These are phyloP conservation scores for Oryza australiensis DNA, from an alignment of 176 grass and related monocot genomes.

Conservation along the genomic window DNA sequence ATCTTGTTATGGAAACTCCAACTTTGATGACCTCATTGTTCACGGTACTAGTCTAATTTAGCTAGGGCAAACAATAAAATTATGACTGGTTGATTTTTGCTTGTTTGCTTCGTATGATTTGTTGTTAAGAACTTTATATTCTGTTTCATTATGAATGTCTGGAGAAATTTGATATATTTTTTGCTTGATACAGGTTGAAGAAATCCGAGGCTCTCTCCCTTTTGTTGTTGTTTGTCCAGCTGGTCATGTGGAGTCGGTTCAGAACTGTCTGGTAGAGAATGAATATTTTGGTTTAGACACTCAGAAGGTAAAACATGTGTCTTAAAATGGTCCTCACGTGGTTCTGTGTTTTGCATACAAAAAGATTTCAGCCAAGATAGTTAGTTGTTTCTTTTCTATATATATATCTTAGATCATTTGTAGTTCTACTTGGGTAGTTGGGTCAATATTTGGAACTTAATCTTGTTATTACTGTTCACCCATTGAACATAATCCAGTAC, in stretches of 20 bases:
- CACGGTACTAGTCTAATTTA: neutral
- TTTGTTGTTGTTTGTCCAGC: slow-evolving; percentile 63
- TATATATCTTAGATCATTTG: slow-evolving; percentile 3
- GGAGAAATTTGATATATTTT: slow-evolving; percentile 14
- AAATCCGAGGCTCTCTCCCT: slow-evolving; percentile 33
- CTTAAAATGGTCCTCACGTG: neutral
- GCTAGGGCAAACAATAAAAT: neutral
- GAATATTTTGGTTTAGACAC: slow-evolving; percentile 71
- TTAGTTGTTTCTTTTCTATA: neutral
- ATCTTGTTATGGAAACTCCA: neutral
- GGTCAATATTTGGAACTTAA: neutral
- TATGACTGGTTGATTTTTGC: neutral
- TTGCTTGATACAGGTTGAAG: slow-evolving; percentile 50
- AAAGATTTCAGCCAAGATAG: neutral
- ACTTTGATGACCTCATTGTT: neutral
- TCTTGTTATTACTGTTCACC: neutral
- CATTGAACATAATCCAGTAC: neutral
- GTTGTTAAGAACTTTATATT: neutral
- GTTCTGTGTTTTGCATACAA: neutral
- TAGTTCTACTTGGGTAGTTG: neutral
- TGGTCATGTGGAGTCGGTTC: slow-evolving; percentile 48
- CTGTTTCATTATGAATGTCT: neutral
- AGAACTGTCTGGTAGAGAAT: slow-evolving; percentile 57
- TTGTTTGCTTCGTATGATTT: slow-evolving; percentile 23
- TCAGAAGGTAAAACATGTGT: slow-evolving; percentile 61